These are phyloP conservation scores for Cinchona pubescens DNA, from an alignment of 257 asterid genomes.

Conservation along the genomic window DNA sequence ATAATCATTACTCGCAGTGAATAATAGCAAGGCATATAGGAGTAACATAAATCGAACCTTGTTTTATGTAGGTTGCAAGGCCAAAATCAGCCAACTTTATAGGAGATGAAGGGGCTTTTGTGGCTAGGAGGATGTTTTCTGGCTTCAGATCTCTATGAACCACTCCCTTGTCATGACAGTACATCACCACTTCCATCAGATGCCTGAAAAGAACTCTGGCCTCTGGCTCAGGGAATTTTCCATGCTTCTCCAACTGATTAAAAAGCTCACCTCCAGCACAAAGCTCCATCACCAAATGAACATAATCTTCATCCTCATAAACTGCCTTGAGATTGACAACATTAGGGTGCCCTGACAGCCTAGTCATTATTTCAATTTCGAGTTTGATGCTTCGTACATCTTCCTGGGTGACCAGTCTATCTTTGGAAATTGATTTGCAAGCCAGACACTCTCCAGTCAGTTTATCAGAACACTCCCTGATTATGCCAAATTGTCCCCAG, in stretches of 20 bases:
- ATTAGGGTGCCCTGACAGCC: conserved; percentile 76
- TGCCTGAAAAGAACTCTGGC: conserved; percentile 57
- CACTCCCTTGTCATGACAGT: conserved; percentile 73
- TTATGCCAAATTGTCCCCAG: conserved; percentile 78
- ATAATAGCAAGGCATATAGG: background rate
- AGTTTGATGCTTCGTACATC: conserved; percentile 72
- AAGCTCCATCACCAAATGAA: conserved; percentile 86
- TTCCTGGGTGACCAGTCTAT: conserved; percentile 62
- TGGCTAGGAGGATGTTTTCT: conserved; percentile 67
- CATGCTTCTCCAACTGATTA: conserved; percentile 67
- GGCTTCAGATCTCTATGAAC: conserved; percentile 83
- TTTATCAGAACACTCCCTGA: conserved; percentile 61
- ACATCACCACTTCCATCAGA: conserved; percentile 65
- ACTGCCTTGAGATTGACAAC: conserved; percentile 76
- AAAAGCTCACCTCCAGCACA: conserved; percentile 91
- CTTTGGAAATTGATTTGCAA: conserved; percentile 81
- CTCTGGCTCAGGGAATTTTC: conserved; percentile 66
- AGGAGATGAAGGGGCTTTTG: conserved; percentile 62
- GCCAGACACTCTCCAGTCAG: conserved; percentile 66
- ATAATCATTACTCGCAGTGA: background rate
- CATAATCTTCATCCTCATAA: conserved; percentile 72
- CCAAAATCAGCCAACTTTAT: conserved; percentile 83
- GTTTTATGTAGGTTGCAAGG: conserved; percentile 67
- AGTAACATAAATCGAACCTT: conserved; percentile 32
- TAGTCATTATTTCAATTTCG: conserved; percentile 77